Percentiles rank a stretch among this genome's conserved stretches.
Evolutionary conservation across 2,329 filamentous ascomycete genomes (phyloP).

Genomic region (Tolypocladium amazonense): DNA sequence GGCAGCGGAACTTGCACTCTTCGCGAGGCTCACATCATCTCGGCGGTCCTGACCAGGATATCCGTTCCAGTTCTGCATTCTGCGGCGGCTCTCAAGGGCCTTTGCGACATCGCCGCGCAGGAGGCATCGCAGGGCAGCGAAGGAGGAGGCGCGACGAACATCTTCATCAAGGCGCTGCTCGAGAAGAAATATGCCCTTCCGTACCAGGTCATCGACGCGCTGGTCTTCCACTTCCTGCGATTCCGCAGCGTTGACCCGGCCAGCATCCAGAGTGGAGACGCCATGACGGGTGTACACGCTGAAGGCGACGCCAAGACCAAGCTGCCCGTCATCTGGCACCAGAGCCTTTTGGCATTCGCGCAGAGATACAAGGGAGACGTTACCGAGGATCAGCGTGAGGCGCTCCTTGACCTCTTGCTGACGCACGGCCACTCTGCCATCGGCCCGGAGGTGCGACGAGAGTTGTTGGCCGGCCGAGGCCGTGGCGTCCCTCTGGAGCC

Average conservation of each 20-base stretch:
- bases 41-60: slow-evolving; percentile 72
- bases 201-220: slow-evolving; percentile 84
- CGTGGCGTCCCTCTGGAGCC: slow-evolving; percentile 60
- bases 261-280: slow-evolving; percentile 39
- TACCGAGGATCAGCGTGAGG: slow-evolving; percentile 88
- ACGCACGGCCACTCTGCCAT: slow-evolving; percentile 80
- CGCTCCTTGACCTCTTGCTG: slow-evolving; percentile 75
- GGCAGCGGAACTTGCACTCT: slow-evolving; percentile 80
- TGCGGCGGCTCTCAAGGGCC: slow-evolving; percentile 77
- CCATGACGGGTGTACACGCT: slow-evolving; percentile 35
- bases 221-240: slow-evolving; percentile 94
- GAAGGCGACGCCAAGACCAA: slow-evolving; percentile 46
- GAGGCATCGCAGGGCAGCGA: slow-evolving; percentile 76
- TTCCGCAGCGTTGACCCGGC: slow-evolving; percentile 64
- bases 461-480: slow-evolving; percentile 78
- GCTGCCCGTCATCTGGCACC: slow-evolving; percentile 92
- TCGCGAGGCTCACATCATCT: slow-evolving; percentile 84
- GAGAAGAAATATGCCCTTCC: slow-evolving; percentile 97
- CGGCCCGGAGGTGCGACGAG: slow-evolving; percentile 80
- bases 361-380: slow-evolving; percentile 94
- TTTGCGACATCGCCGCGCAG: slow-evolving; percentile 90
- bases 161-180: slow-evolving; percentile 85
- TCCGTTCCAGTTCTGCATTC: slow-evolving; percentile 88
- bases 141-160: slow-evolving; percentile 83
- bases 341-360: slow-evolving; percentile 83